A percentile compares a stretch with the other conserved stretches of the same genome.
Conservation (phyloP, 2,329 filamentous ascomycete species). For the Monosporascus sp. region DNA sequence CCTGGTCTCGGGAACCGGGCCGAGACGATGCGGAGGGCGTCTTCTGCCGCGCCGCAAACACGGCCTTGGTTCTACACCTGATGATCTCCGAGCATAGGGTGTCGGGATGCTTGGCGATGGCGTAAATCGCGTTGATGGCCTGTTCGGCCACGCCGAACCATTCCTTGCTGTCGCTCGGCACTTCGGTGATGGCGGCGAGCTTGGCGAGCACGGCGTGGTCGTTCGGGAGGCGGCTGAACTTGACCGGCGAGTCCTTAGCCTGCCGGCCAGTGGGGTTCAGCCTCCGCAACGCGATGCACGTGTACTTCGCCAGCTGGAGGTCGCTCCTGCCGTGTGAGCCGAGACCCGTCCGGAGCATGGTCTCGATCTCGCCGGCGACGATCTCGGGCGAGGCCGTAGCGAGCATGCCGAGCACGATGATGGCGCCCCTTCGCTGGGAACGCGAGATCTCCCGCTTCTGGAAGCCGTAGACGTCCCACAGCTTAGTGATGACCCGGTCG, state of each 20-base stretch:
- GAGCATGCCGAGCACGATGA: slow-evolving; percentile 96
- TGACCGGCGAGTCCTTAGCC: slow-evolving; percentile 63
- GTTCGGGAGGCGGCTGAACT: slow-evolving; percentile 76
- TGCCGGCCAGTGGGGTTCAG: slow-evolving; percentile 84
- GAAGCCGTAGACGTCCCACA: slow-evolving; percentile 97
- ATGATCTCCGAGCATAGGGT: slow-evolving; percentile 88
- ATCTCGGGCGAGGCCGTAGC: slow-evolving; percentile 89
- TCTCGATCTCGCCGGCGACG: slow-evolving; percentile 90
- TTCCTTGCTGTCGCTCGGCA: slow-evolving; percentile 84
- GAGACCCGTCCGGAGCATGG: slow-evolving; percentile 85
- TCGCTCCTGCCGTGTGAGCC: slow-evolving; percentile 76
- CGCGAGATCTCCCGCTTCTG: slow-evolving; percentile 90
- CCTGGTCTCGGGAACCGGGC: slow-evolving; percentile 41
- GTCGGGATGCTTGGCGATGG: slow-evolving; percentile 89
- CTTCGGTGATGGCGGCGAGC: slow-evolving; percentile 78
- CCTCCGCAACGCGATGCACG: slow-evolving; percentile 84
- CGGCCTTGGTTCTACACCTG: slow-evolving; percentile 75
- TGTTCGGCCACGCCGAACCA: slow-evolving; percentile 97
- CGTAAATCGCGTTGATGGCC: slow-evolving; percentile 91
- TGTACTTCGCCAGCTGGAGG: slow-evolving; percentile 86
- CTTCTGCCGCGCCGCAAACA: slow-evolving; percentile 55
- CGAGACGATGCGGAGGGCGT: slow-evolving; percentile 37
- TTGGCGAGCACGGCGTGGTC: slow-evolving; percentile 82
- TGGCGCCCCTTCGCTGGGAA: slow-evolving; percentile 83
- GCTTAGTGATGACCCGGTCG: slow-evolving; percentile 79